Percentiles rank a stretch among this genome's conserved stretches.
Evolutionary conservation across 371 early-diverging fungal species (phyloP).

Genomic region (Blakeslea trispora): DNA sequence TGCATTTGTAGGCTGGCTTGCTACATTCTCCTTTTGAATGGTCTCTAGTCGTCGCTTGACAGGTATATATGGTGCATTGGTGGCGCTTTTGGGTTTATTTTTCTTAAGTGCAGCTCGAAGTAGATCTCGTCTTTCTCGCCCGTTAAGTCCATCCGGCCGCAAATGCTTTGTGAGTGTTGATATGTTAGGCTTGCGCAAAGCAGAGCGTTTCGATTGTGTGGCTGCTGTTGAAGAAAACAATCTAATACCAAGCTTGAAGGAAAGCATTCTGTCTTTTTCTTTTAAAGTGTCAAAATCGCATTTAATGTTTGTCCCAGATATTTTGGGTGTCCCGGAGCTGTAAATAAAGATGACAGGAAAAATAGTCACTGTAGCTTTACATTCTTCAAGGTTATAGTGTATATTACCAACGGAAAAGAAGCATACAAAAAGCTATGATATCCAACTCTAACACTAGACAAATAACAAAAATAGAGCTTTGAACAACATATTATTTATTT

Average conservation of each 20-base stretch:
- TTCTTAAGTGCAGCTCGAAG: conserved; percentile 30
- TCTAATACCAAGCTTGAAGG: conserved; percentile 9
- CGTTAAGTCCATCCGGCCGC: conserved; percentile 47
- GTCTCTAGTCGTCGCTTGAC: conserved; percentile 49
- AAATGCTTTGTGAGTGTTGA: conserved; percentile 52
- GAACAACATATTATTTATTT: no score
- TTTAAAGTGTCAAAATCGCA: no score
- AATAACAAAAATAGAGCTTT: no score
- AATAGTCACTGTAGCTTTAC: no score
- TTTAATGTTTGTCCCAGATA: no score
- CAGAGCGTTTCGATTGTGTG: conserved; percentile 33
- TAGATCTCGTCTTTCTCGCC: conserved; percentile 44
- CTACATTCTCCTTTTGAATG: conserved; percentile 16
- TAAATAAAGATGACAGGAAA: no score
- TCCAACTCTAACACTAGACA: no score
- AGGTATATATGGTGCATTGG: conserved; percentile 44
- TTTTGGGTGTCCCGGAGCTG: no score
- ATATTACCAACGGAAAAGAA: no score
- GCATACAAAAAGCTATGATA: no score
- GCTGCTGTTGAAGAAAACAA: conserved; percentile 26
- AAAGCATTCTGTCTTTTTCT: neutral
- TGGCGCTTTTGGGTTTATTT: conserved; percentile 19
- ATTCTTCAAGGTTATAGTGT: no score
- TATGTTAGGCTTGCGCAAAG: conserved; percentile 46
- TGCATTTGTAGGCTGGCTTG: no score